Evolutionary conservation across 1,284 basidiomycete genomes (phyloP).

Genomic region (Pseudomicrostroma phylloplanum): DNA sequence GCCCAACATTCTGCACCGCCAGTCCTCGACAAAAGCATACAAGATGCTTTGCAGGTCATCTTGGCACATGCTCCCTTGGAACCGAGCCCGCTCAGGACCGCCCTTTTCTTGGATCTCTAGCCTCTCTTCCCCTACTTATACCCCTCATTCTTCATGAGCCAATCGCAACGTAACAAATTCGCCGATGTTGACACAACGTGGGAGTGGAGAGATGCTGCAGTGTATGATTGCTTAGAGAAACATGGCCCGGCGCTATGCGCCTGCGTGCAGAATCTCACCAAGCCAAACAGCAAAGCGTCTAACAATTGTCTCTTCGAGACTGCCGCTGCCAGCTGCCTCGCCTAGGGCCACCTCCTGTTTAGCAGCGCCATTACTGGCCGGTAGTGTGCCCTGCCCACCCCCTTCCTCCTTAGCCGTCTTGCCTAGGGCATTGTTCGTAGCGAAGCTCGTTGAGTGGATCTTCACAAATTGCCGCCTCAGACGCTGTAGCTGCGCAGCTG

Average conservation of each 20-base stretch:
- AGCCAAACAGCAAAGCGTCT: constrained; percentile 14
- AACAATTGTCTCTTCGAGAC: constrained; percentile 15
- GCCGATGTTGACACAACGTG: no score
- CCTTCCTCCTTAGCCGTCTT: constrained; percentile 24
- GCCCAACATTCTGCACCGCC: no score
- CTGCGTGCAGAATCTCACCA: constrained; percentile 10
- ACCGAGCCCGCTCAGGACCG: no score
- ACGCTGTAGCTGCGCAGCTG: constrained; percentile 31
- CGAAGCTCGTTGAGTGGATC: constrained; percentile 34
- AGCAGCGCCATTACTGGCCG: constrained; percentile 3
- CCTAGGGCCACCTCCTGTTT: neutral
- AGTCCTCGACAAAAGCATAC: no score
- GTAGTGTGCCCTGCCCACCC: constrained; percentile 1
- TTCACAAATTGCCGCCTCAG: constrained; percentile 42
- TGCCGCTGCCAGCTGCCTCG: neutral
- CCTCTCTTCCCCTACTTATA: no score
- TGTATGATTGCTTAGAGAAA: neutral
- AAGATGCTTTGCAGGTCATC: no score
- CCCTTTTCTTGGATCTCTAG: no score
- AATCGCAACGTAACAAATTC: no score
- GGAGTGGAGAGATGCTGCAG: no score
- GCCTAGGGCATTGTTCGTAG: constrained; percentile 31
- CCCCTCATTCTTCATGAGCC: no score
- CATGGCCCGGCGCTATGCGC: neutral
- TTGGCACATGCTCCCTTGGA: no score